Conservation (phyloP, 2,329 filamentous ascomycete species). For the Exophiala oligosperma region DNA sequence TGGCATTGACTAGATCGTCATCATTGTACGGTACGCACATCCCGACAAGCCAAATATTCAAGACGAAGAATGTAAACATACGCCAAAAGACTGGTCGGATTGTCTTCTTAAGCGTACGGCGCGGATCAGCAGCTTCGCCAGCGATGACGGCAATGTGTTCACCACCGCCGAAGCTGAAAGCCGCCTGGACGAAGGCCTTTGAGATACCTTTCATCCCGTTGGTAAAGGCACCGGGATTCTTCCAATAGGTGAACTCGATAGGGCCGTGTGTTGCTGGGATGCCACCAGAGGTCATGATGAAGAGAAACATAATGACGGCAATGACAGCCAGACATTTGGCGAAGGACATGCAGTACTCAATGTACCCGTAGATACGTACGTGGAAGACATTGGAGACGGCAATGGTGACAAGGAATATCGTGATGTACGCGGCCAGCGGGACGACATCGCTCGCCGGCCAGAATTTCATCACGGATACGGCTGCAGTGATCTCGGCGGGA, state of each 20-base stretch:
- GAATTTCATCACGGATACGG: constrained; percentile 45
- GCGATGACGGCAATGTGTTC: constrained; percentile 58
- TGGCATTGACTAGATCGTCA: constrained; percentile 37
- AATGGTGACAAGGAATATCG: constrained; percentile 35
- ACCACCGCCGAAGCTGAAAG: constrained; percentile 38
- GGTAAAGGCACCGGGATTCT: constrained; percentile 38
- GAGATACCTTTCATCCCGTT: constrained; percentile 33
- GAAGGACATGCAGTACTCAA: constrained; percentile 45
- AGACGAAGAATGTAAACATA: constrained; percentile 58
- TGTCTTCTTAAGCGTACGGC: constrained; percentile 55
- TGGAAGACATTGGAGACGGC: constrained; percentile 45
- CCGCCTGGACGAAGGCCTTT: constrained; percentile 46
- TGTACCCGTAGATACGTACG: constrained; percentile 48
- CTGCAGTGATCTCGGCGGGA: constrained; percentile 45
- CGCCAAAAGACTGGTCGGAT: constrained; percentile 56
- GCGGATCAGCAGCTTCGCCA: constrained; percentile 56
- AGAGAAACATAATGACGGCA: constrained; percentile 48
- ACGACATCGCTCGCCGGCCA: constrained; percentile 42
- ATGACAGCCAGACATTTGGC: constrained; percentile 53
- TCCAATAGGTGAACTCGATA: not conserved
- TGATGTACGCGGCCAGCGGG: constrained; percentile 46
- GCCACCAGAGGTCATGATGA: constrained; percentile 29
- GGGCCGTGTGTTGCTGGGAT: constrained; percentile 47
- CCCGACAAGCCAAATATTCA: constrained; percentile 35
- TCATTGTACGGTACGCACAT: constrained; percentile 47